Evolutionary conservation across 345 rosid genomes (phyloP).

Genomic region (Abelmoschus esculentus): DNA sequence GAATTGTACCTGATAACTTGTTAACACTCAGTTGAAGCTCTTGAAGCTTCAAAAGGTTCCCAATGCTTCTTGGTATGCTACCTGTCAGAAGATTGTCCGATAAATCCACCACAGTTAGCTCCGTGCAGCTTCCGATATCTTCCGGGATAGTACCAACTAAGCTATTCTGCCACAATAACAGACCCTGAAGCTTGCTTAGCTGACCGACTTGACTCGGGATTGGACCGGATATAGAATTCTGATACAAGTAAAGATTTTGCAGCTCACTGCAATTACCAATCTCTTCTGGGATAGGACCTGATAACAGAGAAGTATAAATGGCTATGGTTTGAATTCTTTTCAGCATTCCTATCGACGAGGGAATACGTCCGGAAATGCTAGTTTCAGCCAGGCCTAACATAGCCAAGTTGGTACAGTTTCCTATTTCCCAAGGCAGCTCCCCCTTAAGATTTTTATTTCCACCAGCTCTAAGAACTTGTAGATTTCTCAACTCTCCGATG

Average conservation of each 20-base stretch:
- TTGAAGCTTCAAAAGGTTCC: slow-evolving; percentile 61
- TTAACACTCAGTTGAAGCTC: slow-evolving; percentile 89
- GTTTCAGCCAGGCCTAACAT: slow-evolving; percentile 90
- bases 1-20: slow-evolving; percentile 69
- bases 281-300: slow-evolving; percentile 75
- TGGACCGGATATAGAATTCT: slow-evolving; percentile 80
- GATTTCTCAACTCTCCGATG: slow-evolving; percentile 52
- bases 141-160: slow-evolving; percentile 71
- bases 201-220: slow-evolving; percentile 56
- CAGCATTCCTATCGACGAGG: slow-evolving; percentile 65
- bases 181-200: slow-evolving; percentile 68
- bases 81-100: slow-evolving; percentile 76
- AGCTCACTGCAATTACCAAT: slow-evolving; percentile 80
- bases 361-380: slow-evolving; percentile 76
- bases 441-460: slow-evolving; percentile 88
- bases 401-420: slow-evolving; percentile 69
- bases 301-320: slow-evolving; percentile 60
- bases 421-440: slow-evolving; percentile 82
- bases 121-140: slow-evolving; percentile 60
- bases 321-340: slow-evolving; percentile 70
- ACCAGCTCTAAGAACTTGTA: slow-evolving; percentile 65
- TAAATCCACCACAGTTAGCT: slow-evolving; percentile 62
- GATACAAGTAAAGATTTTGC: slow-evolving; percentile 74
- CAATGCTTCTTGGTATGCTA: slow-evolving; percentile 70
- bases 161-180: slow-evolving; percentile 88